Percentiles rank a stretch among this genome's conserved stretches.
These are phyloP conservation scores for Mimosa pudica DNA, from an alignment of 306 rosid genomes.

Conservation along the genomic window DNA sequence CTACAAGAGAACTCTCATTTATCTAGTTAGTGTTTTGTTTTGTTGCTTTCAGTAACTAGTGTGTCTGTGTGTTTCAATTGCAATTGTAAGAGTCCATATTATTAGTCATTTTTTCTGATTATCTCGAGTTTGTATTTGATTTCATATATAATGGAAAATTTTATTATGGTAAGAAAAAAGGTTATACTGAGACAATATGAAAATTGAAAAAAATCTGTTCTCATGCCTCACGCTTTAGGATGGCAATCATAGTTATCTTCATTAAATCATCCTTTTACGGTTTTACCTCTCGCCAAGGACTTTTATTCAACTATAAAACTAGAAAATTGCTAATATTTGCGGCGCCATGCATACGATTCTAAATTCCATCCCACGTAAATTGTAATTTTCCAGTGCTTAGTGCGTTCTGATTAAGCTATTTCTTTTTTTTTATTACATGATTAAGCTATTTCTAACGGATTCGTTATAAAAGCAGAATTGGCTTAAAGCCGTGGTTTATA, in stretches of 20 bases:
- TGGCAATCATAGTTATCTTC: neutral
- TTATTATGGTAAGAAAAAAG: too few relatives aligned
- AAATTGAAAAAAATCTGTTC: neutral
- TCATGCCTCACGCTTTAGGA: neutral
- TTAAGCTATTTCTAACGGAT: neutral
- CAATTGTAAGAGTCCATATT: too few relatives aligned
- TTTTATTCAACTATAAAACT: neutral
- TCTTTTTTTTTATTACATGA: neutral
- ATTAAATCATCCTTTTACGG: neutral
- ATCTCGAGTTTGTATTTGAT: too few relatives aligned
- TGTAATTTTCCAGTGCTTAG: neutral
- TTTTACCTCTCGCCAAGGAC: neutral
- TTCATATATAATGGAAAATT: too few relatives aligned
- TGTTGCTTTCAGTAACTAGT: too few relatives aligned
- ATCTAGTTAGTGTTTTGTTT: too few relatives aligned
- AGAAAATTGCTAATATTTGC: neutral
- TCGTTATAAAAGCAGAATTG: neutral
- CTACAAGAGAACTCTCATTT: too few relatives aligned
- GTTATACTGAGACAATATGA: too few relatives aligned
- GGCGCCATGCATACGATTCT: too few relatives aligned
- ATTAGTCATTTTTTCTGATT: too few relatives aligned
- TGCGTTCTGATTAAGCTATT: neutral
- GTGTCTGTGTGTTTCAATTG: too few relatives aligned
- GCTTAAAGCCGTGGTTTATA: neutral
- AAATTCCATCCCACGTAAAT: neutral